These are phyloP conservation scores for Plectosphaerella plurivora DNA, from an alignment of 2,329 filamentous ascomycete genomes.

Conservation along the genomic window DNA sequence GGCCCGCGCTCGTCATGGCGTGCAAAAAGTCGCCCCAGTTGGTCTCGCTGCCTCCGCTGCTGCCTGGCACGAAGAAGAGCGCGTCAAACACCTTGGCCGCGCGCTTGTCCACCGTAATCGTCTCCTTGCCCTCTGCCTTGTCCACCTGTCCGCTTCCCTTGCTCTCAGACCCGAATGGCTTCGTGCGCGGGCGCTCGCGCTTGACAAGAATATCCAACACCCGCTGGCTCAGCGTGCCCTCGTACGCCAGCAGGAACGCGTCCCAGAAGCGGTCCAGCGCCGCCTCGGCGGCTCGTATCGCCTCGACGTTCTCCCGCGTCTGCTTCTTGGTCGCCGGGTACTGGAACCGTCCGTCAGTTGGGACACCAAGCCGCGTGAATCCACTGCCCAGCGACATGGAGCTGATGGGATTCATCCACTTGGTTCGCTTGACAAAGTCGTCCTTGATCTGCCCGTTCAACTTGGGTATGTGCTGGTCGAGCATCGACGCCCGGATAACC, in stretches of 20 bases:
- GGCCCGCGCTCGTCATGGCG: constrained; percentile 45
- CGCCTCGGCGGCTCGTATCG: constrained; percentile 39
- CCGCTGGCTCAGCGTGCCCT: constrained; percentile 11
- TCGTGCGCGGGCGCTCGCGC: constrained; percentile 14
- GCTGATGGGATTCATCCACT: constrained; percentile 11
- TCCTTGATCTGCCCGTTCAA: constrained; percentile 17
- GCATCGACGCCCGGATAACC: constrained; percentile 26
- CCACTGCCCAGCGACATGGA: constrained; percentile 9
- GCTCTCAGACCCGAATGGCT: constrained; percentile 17
- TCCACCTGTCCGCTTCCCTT: not conserved
- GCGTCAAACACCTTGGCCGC: constrained; percentile 27
- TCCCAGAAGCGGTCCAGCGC: constrained; percentile 44
- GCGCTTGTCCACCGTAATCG: constrained; percentile 20
- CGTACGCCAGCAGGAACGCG: constrained; percentile 15
- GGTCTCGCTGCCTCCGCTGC: constrained; percentile 34
- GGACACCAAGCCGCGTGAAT: constrained; percentile 20
- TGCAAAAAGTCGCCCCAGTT: constrained; percentile 50
- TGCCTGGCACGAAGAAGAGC: constrained; percentile 33
- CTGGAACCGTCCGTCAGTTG: constrained; percentile 32
- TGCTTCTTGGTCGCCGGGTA: constrained; percentile 39
- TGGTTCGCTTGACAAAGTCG: constrained; percentile 15
- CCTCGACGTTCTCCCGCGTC: constrained; percentile 37
- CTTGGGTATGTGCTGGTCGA: constrained; percentile 23
- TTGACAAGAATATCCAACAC: constrained; percentile 15
- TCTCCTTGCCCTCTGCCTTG: not conserved